Evolutionary conservation across 805 yeast genomes (phyloP).

Genomic region (Yamadazyma ubonensis): DNA sequence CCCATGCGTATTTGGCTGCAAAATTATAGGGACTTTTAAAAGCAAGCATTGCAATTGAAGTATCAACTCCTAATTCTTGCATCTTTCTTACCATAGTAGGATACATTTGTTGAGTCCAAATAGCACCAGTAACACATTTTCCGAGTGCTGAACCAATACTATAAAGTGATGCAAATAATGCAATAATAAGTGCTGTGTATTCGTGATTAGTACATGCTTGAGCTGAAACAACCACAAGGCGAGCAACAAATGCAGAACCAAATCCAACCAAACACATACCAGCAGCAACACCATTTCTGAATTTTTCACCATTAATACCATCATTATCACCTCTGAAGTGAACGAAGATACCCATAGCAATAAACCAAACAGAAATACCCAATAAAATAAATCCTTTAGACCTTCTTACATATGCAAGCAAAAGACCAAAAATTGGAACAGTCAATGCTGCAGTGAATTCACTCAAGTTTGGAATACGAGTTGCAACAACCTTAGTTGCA

Average conservation of each 20-base stretch:
- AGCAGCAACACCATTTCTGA: conserved; percentile 56
- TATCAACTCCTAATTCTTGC: conserved; percentile 24
- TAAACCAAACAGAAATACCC: conserved; percentile 58
- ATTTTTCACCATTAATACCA: conserved; percentile 15
- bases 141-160: conserved; percentile 67
- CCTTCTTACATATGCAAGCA: conserved; percentile 50
- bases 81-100: conserved; percentile 35
- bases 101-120: conserved; percentile 68
- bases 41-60: conserved; percentile 24
- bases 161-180: conserved; percentile 56
- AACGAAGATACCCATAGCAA: conserved; percentile 59
- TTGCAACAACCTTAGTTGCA: conserved; percentile 59
- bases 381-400: conserved; percentile 59
- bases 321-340: conserved; percentile 52
- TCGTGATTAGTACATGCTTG: conserved; percentile 61
- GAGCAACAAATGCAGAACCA: conserved; percentile 72
- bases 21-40: conserved; percentile 52
- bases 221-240: conserved; percentile 59
- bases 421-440: conserved; percentile 58
- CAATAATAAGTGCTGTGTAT: conserved; percentile 59
- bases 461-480: conserved; percentile 59
- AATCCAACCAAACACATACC: conserved; percentile 63
- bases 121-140: conserved; percentile 61
- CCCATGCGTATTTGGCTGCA: conserved; percentile 53
- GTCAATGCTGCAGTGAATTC: conserved; percentile 63